Conservation (phyloP, 1,284 basidiomycete species). For the Phellinidium pouzarii region DNA sequence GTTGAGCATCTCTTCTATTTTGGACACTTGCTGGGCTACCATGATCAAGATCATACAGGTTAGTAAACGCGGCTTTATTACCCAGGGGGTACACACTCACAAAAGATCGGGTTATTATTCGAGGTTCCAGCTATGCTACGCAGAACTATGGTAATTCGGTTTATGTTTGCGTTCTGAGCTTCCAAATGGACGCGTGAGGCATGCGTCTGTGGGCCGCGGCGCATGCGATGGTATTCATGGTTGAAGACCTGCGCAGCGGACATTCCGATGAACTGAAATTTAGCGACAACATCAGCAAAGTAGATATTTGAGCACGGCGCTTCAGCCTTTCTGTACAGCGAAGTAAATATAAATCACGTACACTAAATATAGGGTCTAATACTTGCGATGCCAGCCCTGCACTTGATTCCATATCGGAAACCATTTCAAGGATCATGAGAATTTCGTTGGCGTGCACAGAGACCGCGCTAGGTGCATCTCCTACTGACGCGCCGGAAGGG, state of each 20-base stretch:
- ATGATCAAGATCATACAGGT: not conserved
- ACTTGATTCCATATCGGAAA: not conserved
- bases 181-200: not conserved
- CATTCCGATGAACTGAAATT: constrained; percentile 25
- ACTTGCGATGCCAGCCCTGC: constrained; percentile 5
- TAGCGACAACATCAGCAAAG: not conserved
- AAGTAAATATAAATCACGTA: constrained; percentile 18
- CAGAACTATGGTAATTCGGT: not conserved
- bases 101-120: not conserved
- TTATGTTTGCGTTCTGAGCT: not conserved
- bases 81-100: not conserved
- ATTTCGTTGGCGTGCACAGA: constrained; percentile 21
- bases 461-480: constrained; percentile 25
- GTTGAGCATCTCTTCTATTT: not conserved
- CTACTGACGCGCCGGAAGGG: constrained; percentile 25
- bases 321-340: not conserved
- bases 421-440: constrained; percentile 5
- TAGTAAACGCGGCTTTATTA: not conserved
- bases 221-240: constrained; percentile 20
- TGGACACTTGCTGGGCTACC: not conserved
- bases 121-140: not conserved
- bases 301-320: no score
- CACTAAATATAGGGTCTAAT: constrained; percentile 24
- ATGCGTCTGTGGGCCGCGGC: not conserved
- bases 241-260: constrained; percentile 24